These are phyloP conservation scores for Strobilomyces confusus DNA, from an alignment of 768 basidiomycete genomes.

Conservation along the genomic window DNA sequence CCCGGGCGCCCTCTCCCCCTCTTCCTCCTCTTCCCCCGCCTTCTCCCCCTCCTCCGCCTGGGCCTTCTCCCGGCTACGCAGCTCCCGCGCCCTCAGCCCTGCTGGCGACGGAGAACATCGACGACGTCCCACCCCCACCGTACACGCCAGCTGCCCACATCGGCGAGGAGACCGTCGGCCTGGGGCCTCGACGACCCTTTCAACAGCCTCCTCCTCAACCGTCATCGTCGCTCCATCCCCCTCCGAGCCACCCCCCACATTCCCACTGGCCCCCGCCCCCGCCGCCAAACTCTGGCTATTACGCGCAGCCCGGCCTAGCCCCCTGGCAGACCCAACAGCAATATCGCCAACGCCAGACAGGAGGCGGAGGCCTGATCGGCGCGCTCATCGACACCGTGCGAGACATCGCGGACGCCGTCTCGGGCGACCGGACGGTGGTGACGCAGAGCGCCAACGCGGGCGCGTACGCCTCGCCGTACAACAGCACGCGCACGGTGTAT, in stretches of 20 bases:
- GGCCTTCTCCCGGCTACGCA: background rate
- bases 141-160: slow-evolving; percentile 58
- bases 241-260: background rate
- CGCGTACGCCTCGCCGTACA: slow-evolving; percentile 21
- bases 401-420: slow-evolving; percentile 29
- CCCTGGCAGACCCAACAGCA: slow-evolving; percentile 22
- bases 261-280: background rate
- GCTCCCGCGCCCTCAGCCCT: too few relatives aligned
- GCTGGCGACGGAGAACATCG: slow-evolving; percentile 12
- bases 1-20: slow-evolving; percentile 1
- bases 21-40: slow-evolving; percentile 4
- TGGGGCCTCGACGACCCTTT: slow-evolving; percentile 62
- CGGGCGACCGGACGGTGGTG: slow-evolving; percentile 16
- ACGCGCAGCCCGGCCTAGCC: slow-evolving; percentile 6
- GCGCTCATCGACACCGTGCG: slow-evolving; percentile 24
- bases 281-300: background rate
- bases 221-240: background rate
- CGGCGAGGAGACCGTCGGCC: slow-evolving; percentile 61
- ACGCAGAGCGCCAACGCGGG: slow-evolving; percentile 14
- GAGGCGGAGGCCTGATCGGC: slow-evolving; percentile 27
- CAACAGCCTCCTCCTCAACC: slow-evolving; percentile 34
- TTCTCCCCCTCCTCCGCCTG: background rate
- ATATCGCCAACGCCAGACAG: slow-evolving; percentile 14
- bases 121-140: slow-evolving; percentile 65
- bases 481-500: slow-evolving; percentile 3